These are phyloP conservation scores for Plasmodium malariae DNA, from an alignment of 169 alveolate genomes.

Conservation along the genomic window DNA sequence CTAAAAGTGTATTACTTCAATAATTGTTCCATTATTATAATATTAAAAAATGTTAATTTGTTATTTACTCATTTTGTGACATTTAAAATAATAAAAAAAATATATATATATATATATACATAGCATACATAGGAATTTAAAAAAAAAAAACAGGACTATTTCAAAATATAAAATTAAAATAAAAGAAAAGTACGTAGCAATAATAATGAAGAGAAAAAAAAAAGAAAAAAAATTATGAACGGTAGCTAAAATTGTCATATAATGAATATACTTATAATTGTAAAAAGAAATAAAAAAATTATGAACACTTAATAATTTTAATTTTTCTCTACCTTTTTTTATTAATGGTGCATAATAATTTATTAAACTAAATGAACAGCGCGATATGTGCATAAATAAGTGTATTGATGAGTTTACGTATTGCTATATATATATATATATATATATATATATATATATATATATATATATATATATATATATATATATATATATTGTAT, in stretches of 20 bases:
- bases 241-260: not conserved
- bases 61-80: slow-evolving; percentile 24
- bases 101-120: not conserved
- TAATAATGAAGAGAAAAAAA: slow-evolving; percentile 7
- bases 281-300: slow-evolving; percentile 12
- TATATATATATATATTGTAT: not conserved
- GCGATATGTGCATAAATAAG: not conserved
- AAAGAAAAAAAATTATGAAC: slow-evolving; percentile 21
- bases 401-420: not conserved
- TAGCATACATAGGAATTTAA: not conserved
- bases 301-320: slow-evolving; percentile 31
- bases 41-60: slow-evolving; percentile 24
- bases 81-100: slow-evolving; percentile 30
- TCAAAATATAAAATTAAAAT: slow-evolving; percentile 9
- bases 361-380: not conserved
- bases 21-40: not conserved
- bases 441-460: no score
- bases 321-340: slow-evolving; percentile 1
- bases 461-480: not conserved
- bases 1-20: not conserved
- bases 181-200: slow-evolving; percentile 2
- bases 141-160: no score
- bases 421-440: not conserved
- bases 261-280: not conserved
- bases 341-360: not conserved